Conservation (phyloP, 2,329 filamentous ascomycete genomes). For the Fusarium nelsonii region DNA sequence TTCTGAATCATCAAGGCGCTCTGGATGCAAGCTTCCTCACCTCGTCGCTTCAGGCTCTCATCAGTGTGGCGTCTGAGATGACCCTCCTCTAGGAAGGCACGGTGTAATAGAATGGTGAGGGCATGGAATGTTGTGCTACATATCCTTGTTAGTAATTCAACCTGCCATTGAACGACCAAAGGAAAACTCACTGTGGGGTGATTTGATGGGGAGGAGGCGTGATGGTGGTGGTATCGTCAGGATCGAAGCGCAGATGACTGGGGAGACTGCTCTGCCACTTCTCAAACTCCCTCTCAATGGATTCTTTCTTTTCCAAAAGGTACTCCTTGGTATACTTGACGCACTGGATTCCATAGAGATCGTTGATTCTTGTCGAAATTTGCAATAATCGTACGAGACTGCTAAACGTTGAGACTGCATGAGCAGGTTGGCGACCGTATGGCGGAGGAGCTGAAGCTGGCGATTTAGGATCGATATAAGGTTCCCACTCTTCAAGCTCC, state of each 20-base stretch:
- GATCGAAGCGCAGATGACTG: constrained; percentile 47
- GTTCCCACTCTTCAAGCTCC: constrained; percentile 53
- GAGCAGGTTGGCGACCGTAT: constrained; percentile 48
- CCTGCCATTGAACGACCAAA: neutral
- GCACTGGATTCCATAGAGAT: constrained; percentile 47
- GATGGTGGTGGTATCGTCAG: constrained; percentile 44
- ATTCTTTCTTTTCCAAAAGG: constrained; percentile 45
- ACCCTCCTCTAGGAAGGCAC: constrained; percentile 57
- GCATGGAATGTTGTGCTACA: constrained; percentile 55
- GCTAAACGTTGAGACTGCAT: constrained; percentile 48
- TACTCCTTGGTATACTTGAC: constrained; percentile 47
- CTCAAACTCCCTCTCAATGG: constrained; percentile 46
- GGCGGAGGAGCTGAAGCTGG: constrained; percentile 44
- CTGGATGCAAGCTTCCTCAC: constrained; percentile 49
- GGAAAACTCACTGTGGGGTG: constrained; percentile 47
- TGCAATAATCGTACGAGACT: constrained; percentile 48
- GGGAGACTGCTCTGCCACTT: constrained; percentile 47
- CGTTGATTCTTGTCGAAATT: constrained; percentile 48
- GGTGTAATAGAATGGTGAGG: constrained; percentile 59
- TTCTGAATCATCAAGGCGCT: constrained; percentile 54
- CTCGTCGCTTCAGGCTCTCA: constrained; percentile 42
- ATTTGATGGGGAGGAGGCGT: constrained; percentile 49
- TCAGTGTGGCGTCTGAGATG: constrained; percentile 49
- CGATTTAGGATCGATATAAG: constrained; percentile 50
- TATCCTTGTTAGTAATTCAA: constrained; percentile 14